phyloP scores from a whole-genome alignment of 2,329 filamentous ascomycete species.

The Ustulina deusta region DNA sequence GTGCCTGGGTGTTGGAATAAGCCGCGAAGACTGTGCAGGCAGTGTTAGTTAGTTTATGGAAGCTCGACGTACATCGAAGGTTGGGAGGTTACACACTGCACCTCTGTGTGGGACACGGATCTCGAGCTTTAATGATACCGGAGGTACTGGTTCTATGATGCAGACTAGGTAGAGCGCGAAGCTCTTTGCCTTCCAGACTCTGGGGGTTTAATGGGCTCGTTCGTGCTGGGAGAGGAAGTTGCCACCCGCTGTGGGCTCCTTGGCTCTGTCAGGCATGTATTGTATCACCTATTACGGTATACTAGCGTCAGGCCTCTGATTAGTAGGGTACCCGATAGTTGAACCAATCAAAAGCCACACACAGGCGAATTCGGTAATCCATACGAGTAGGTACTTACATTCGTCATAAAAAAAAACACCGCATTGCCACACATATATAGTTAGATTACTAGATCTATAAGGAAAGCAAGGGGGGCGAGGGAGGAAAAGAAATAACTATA shows the following conservation, averaged over 20 bases:
- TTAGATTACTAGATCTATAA: neutral
- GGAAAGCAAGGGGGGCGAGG: neutral
- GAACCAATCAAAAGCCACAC: neutral
- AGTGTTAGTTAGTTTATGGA: neutral
- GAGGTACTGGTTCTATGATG: neutral
- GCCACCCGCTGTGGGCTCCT: neutral
- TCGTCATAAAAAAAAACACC: neutral
- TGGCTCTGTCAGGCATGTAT: no score
- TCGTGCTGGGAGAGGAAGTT: neutral
- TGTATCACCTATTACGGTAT: neutral
- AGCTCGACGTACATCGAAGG: neutral
- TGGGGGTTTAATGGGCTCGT: slow-evolving; percentile 12
- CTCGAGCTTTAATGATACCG: neutral
- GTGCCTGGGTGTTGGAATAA: neutral
- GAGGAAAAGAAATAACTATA: neutral
- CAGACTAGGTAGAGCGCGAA: neutral
- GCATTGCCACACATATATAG: neutral
- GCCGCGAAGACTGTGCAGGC: neutral
- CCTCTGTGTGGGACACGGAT: slow-evolving; percentile 1
- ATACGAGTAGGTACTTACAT: neutral
- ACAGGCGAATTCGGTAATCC: neutral
- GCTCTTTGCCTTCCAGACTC: neutral
- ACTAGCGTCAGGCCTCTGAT: neutral
- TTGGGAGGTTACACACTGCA: slow-evolving; percentile 1
- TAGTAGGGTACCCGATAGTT: neutral